Base-by-base conservation (phyloP, 2,329 filamentous ascomycete genomes). In the Aspergillus piperis region DNA sequence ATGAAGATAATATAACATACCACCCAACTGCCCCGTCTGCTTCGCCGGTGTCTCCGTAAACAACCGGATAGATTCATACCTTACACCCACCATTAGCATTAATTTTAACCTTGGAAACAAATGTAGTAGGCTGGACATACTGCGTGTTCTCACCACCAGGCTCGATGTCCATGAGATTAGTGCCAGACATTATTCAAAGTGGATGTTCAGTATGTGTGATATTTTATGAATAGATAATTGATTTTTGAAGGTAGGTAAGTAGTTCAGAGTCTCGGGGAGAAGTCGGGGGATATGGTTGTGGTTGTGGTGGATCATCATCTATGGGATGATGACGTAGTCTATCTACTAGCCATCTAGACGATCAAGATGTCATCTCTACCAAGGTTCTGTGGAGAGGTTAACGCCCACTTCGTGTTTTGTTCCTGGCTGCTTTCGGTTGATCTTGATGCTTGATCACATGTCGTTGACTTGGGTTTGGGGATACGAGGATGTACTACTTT, bases 111-210 rank as follows among this genome's bases (percentile, higher is more conserved):
- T 27, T 8, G 7, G 25, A 27, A 27, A 27, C 7, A 27, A 8
- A 8, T 27, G 25, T 27, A 27, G 6, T 27, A 27, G 7, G 25
- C 19, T 23, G 54, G 17, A 54, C 76, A 57, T 78, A 86, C 81
- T 86, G 86, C 4, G 82, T 83, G 60, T 80, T 80, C 72, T 88
- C 84, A 65, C 86, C 86, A 68, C 86, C 86, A 17, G 79, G 78
- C 59, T 82, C 82, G 30, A 83, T 87, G 66, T 86, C 81, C 80
- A 88, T 83, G 44, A 88, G 76, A 64, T 81, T 80, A 17, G 77
- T 74, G 62, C 72, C 67, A 8, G 82, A 80, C 83, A 86, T 85
- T 8, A 19, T 65, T 39, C 27, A 21, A 13, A 36, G 32, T 36
- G 5, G 32, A 5, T 6, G 2, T 36, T 5, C 1, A 5, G 2